A percentile compares a stretch with the other conserved stretches of the same genome.
Conservation (phyloP, 768 basidiomycete species). For the Tricholoma terreum region DNA sequence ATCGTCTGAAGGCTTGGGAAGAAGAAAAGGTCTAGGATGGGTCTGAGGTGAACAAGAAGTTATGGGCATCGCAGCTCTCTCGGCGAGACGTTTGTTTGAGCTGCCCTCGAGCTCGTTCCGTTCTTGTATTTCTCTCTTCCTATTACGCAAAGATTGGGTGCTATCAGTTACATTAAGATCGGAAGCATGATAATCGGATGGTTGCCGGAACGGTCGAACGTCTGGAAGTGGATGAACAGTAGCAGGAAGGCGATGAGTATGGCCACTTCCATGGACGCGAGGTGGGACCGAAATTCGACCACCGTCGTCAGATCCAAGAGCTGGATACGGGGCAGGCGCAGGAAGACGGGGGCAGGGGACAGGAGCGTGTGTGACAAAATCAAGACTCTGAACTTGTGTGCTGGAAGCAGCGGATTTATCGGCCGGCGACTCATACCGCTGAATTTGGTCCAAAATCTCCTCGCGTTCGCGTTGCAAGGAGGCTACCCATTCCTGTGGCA, state of each 20-base stretch:
- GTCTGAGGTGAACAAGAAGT: neutral
- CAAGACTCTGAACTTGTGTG: neutral
- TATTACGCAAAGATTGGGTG: too few relatives aligned
- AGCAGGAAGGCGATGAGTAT: neutral
- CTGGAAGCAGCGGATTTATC: neutral
- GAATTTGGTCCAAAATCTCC: neutral
- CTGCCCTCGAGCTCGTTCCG: neutral
- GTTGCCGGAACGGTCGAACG: neutral
- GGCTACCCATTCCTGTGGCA: neutral
- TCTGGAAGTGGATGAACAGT: neutral
- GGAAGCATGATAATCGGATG: neutral
- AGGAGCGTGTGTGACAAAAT: neutral
- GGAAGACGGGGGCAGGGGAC: neutral
- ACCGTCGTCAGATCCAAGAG: neutral
- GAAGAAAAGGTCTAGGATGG: neutral
- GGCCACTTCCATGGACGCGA: neutral
- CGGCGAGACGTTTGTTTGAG: neutral
- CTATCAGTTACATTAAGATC: neutral
- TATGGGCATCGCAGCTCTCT: neutral
- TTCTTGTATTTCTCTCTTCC: too few relatives aligned
- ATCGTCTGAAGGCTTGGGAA: neutral
- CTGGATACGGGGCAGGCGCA: neutral
- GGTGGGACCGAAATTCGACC: neutral
- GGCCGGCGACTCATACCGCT: neutral
- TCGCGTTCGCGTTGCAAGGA: slow-evolving; percentile 1